Base-by-base conservation (phyloP, 176 grass and related monocot species). In the Musa beccarii region DNA sequence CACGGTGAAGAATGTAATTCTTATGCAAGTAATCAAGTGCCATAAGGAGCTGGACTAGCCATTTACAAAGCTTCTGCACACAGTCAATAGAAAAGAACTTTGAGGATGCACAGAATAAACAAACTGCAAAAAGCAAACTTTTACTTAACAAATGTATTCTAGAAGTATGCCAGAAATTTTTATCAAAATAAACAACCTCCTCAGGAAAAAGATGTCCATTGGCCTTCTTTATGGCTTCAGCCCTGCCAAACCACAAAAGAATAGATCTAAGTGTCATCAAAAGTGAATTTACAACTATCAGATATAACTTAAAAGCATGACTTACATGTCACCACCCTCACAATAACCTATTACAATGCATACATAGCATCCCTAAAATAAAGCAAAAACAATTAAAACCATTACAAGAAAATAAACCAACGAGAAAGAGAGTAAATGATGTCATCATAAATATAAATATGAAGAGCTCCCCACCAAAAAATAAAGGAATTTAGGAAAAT, bases 31-130 rank as follows among this genome's bases (percentile, higher is more conserved):
- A 96, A 77, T 96, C 93, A 82, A 96, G 88, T 81, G 93, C 89
- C 89, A 96, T 96, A 29, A 96, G 93, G 78, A 96, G 87, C 26
- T 96, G 93, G 55, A 96, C 93, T 8, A 96, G 83, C 93, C 93
- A 96, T 75, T 90, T 92, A 74, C 93, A 96, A 82, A 96, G 78
- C 72, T 92, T 96, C 93, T 96, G 83, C 62, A 73, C 73, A 77
- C 1, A 87, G 17, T 43, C 24, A 80, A 34, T 59, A 61, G 56
- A 72, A 76, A 34, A 83, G 10, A 72, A 43, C 29, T 15, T 15
- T 52, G 69, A 72, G 3, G 68, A 20, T 20, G 17, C 12, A 49
- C 28, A 2, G 0, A 20, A 43, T 14, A 81, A 66, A 19, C 80
- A 24, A 2, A 69, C 14, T 16, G 54, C 54, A 55, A 75, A 62